Percentiles rank a stretch among this genome's conserved stretches.
Conservation (phyloP, 1,139 yeast species). For the Groenewaldozyma auringiensis region DNA sequence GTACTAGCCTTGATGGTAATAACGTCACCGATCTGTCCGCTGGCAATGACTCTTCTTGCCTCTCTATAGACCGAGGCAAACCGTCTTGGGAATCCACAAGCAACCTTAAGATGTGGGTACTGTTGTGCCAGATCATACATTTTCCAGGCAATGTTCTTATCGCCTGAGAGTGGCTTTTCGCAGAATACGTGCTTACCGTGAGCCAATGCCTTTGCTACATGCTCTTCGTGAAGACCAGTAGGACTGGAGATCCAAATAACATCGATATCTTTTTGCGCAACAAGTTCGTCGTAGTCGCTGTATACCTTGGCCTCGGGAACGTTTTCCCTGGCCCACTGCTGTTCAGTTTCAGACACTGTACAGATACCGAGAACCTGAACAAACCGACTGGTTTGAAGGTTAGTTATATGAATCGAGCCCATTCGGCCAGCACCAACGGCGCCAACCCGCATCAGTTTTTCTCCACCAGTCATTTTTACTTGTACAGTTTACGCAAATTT, state of each 20-base stretch:
- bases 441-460: slow-evolving; percentile 9
- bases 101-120: slow-evolving; percentile 15
- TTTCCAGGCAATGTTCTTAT: slow-evolving; percentile 10
- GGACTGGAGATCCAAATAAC: slow-evolving; percentile 17
- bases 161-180: slow-evolving; percentile 18
- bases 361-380: slow-evolving; percentile 15
- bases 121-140: slow-evolving; percentile 14
- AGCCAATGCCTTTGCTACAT: slow-evolving; percentile 12
- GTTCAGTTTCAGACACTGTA: slow-evolving; percentile 13
- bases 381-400: slow-evolving; percentile 9
- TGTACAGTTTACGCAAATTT: background rate
- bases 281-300: slow-evolving; percentile 13
- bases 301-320: slow-evolving; percentile 14
- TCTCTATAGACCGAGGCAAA: slow-evolving; percentile 12
- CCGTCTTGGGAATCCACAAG: slow-evolving; percentile 18
- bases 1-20: slow-evolving; percentile 13
- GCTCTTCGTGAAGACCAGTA: slow-evolving; percentile 18
- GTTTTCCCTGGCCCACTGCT: slow-evolving; percentile 11
- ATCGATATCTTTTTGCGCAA: slow-evolving; percentile 13
- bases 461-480: background rate
- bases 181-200: slow-evolving; percentile 17
- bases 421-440: slow-evolving; percentile 19
- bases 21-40: slow-evolving; percentile 17
- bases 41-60: slow-evolving; percentile 12
- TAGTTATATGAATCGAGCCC: slow-evolving; percentile 15